Conservation (phyloP, 2,329 filamentous ascomycete genomes). For the Diaporthe sp. region DNA sequence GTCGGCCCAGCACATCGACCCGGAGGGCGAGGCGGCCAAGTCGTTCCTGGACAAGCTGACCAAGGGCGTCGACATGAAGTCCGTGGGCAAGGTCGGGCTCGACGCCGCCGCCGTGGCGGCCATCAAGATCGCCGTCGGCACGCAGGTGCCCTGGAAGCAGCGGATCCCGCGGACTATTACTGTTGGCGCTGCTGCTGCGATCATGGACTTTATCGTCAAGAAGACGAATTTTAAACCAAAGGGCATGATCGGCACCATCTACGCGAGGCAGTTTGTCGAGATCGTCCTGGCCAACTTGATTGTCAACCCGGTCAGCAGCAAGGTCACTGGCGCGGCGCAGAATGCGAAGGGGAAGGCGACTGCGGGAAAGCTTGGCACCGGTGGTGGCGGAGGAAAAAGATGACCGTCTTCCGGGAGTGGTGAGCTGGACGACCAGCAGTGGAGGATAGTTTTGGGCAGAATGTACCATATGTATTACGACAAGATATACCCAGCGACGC, state of each 20-base stretch:
- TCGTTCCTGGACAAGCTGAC: constrained; percentile 35
- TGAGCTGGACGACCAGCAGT: not conserved
- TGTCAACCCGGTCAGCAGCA: constrained; percentile 37
- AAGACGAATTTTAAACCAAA: constrained; percentile 38
- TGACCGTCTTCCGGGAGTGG: not conserved
- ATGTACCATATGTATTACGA: constrained; percentile 11
- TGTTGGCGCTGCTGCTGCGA: constrained; percentile 34
- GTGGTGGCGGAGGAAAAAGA: not conserved
- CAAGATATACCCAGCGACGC: constrained; percentile 16
- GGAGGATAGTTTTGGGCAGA: not conserved
- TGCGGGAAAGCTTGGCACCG: not conserved
- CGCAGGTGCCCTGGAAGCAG: constrained; percentile 40
- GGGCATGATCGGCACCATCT: constrained; percentile 38
- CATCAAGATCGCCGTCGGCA: constrained; percentile 39
- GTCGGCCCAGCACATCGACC: constrained; percentile 28
- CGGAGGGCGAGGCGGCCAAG: constrained; percentile 35
- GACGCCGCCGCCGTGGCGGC: constrained; percentile 39
- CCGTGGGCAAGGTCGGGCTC: constrained; percentile 37
- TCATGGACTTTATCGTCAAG: constrained; percentile 38
- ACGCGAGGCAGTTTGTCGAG: constrained; percentile 38
- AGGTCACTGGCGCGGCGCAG: constrained; percentile 29
- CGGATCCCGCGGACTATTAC: constrained; percentile 37
- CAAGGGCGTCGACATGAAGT: constrained; percentile 35
- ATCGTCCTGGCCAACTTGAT: constrained; percentile 38
- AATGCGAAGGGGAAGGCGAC: not conserved